Conservation (phyloP, 2,329 filamentous ascomycete genomes). For the Aspergillus sp. region DNA sequence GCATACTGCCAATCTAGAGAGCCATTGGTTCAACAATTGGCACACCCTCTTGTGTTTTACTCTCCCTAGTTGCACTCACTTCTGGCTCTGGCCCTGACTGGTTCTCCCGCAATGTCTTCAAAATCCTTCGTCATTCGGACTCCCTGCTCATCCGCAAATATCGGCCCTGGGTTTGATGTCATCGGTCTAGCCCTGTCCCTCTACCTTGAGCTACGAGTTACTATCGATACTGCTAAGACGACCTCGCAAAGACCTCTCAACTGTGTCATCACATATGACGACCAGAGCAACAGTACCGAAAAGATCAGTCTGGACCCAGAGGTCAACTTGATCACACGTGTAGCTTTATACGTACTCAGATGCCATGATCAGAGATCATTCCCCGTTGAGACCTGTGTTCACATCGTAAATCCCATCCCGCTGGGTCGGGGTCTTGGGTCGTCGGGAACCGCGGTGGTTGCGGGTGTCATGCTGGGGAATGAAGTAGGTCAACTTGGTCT, state of each 20-base stretch:
- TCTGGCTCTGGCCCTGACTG: neutral
- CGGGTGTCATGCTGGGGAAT: slow-evolving; percentile 89
- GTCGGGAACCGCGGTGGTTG: slow-evolving; percentile 91
- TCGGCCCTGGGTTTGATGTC: slow-evolving; percentile 95
- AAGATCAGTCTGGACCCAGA: slow-evolving; percentile 82
- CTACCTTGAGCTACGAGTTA: slow-evolving; percentile 86
- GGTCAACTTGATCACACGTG: slow-evolving; percentile 88
- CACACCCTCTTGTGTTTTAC: neutral
- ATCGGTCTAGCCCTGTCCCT: slow-evolving; percentile 90
- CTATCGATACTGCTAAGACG: slow-evolving; percentile 60
- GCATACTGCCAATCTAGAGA: neutral
- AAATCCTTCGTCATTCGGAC: slow-evolving; percentile 70
- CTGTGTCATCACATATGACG: slow-evolving; percentile 89
- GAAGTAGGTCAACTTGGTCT: slow-evolving; percentile 79
- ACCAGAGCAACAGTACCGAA: slow-evolving; percentile 67
- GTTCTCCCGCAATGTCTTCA: slow-evolving; percentile 19
- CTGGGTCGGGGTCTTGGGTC: slow-evolving; percentile 91
- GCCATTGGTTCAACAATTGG: neutral
- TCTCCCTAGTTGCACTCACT: neutral
- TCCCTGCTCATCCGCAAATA: slow-evolving; percentile 95
- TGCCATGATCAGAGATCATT: slow-evolving; percentile 87
- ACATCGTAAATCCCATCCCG: slow-evolving; percentile 94
- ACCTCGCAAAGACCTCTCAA: slow-evolving; percentile 48
- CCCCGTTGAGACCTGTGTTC: slow-evolving; percentile 81
- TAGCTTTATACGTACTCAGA: slow-evolving; percentile 89